Evolutionary conservation across 768 basidiomycete genomes (phyloP).

Genomic region (Podaxis mareebaensis): DNA sequence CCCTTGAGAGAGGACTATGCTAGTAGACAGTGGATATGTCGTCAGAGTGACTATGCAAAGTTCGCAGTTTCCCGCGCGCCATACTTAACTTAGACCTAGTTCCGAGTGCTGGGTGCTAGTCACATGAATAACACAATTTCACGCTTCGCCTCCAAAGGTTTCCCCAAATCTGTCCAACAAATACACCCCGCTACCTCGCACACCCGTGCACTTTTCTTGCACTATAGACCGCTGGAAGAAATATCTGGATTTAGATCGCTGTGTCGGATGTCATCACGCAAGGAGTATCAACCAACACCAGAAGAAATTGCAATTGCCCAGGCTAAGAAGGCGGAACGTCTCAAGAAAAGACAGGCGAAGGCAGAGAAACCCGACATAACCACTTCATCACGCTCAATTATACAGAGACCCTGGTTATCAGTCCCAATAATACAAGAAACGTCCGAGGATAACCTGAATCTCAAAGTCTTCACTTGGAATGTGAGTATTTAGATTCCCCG

Average conservation of each 20-base stretch:
- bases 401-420: constrained; percentile 43
- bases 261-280: constrained; percentile 1
- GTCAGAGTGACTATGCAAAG: background rate
- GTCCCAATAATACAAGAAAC: constrained; percentile 23
- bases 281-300: background rate
- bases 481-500: constrained; percentile 44
- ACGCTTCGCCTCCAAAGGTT: background rate
- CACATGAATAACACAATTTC: constrained; percentile 5
- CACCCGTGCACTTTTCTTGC: background rate
- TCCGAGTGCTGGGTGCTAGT: background rate
- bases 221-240: background rate
- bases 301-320: constrained; percentile 9
- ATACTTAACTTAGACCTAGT: background rate
- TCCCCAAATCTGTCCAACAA: background rate
- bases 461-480: constrained; percentile 83
- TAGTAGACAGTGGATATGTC: background rate
- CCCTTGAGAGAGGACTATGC: background rate
- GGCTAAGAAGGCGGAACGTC: constrained; percentile 33
- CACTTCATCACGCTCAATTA: constrained; percentile 20
- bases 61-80: constrained; percentile 5
- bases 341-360: constrained; percentile 23
- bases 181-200: background rate
- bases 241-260: background rate
- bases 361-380: background rate
- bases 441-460: constrained; percentile 25